These are phyloP conservation scores for Hysterangium stoloniferum DNA, from an alignment of 768 basidiomycete species.

Conservation along the genomic window DNA sequence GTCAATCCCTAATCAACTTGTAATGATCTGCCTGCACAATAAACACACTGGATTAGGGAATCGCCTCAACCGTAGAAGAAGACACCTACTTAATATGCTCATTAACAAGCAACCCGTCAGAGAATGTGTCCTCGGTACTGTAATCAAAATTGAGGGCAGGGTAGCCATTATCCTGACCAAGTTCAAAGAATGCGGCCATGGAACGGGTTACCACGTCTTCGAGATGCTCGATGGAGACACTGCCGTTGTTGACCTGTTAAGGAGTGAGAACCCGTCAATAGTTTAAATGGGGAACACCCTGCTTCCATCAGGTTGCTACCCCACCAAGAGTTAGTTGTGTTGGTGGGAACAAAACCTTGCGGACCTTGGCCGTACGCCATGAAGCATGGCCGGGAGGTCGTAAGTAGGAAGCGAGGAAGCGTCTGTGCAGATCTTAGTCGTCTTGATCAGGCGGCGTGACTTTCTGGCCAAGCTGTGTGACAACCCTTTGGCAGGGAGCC, in stretches of 20 bases:
- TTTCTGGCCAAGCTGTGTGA: too few relatives aligned
- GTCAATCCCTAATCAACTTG: slow-evolving; percentile 37
- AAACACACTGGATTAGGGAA: too few relatives aligned
- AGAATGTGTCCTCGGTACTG: slow-evolving; percentile 14
- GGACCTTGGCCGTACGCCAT: slow-evolving; percentile 41
- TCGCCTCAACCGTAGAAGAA: too few relatives aligned
- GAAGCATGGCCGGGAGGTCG: slow-evolving; percentile 61
- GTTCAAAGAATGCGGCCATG: slow-evolving; percentile 23
- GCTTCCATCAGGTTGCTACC: slow-evolving; percentile 29
- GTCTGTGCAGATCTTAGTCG: too few relatives aligned
- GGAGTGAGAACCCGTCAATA: slow-evolving; percentile 34
- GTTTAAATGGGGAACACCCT: background rate
- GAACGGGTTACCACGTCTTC: slow-evolving; percentile 64
- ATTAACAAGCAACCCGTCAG: slow-evolving; percentile 8
- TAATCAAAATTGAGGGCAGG: slow-evolving; percentile 30
- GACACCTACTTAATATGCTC: slow-evolving; percentile 24
- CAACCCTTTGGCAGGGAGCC: too few relatives aligned
- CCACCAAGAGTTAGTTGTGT: slow-evolving; percentile 11
- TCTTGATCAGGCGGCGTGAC: too few relatives aligned
- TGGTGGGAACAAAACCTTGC: background rate
- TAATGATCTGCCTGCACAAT: background rate
- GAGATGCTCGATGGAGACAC: slow-evolving; percentile 54
- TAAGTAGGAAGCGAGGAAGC: too few relatives aligned
- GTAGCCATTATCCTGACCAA: slow-evolving; percentile 26
- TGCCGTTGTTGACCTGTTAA: slow-evolving; percentile 60